Base-by-base conservation (phyloP, 2,329 filamentous ascomycete species). In the Colletotrichum eremochloae region DNA sequence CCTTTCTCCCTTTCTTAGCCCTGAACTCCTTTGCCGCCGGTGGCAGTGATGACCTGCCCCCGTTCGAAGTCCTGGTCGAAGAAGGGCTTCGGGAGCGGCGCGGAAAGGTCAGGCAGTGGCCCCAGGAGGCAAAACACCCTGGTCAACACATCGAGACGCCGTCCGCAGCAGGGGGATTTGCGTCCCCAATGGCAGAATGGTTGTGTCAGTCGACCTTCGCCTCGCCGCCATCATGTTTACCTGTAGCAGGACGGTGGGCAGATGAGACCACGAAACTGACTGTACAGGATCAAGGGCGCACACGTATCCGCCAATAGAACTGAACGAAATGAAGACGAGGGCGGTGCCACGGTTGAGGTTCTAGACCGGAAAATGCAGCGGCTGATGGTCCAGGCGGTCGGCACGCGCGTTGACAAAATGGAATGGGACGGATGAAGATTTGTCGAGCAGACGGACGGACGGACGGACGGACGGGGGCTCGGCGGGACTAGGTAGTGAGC, bases 241-340 rank as follows among this genome's bases (percentile, higher is more conserved):
- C 69, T 72, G 40, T 65, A 61, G 70, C 70, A 70, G 55, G 65
- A 56, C 66, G 55, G 38, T 11, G 50, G 40, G 12, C 66, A 58
- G 60, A 36, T 44, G 67, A 36, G 24, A 67, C 33, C 31, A 44
- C 38, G 15, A 63, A 46, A 55, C 18, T 18, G 55, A 55, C 18
- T 18, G 31, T 29, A 46, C 46, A 61, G 14, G 60, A 48, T 42
- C 65, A 42, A 55, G 24, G 24, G 36, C 50, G 48, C n/a, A 11
- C 20, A 15, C 20, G 12, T 14, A 24, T 42, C 12, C n/a, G 62
- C 36, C 50, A 71, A 63, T 57, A 67, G 53, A 71, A 52, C 63
- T 31, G 62, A 20, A 62, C 71, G 71, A 73, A 68, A 71, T 71
- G 71, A 73, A 46, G 56, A 73, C 50, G 62, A 53, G 50, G 40